Percentiles rank a stretch among this genome's conserved stretches.
Evolutionary conservation across 208 protist genomes (phyloP).

Genomic region (Leishmania gerbilli): DNA sequence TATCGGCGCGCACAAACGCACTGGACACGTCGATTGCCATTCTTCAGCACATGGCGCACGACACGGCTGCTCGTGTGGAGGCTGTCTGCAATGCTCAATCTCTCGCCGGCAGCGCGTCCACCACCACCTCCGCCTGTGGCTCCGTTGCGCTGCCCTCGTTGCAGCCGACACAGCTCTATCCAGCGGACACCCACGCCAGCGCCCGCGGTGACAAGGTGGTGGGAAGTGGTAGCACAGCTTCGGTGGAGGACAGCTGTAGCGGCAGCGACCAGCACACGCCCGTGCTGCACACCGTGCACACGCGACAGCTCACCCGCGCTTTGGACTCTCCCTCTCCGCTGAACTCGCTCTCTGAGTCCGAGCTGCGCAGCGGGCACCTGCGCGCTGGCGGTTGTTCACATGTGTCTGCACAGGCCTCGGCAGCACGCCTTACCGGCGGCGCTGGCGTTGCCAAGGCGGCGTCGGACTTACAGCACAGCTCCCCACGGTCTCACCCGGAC

Average conservation of each 20-base stretch:
- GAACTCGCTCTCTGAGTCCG: constrained; percentile 31
- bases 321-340: constrained; percentile 8
- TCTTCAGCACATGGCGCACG: constrained; percentile 51
- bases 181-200: background rate
- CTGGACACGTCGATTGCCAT: constrained; percentile 52
- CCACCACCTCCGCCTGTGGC: background rate
- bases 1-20: constrained; percentile 14
- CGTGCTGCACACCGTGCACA: constrained; percentile 5
- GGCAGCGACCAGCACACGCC: constrained; percentile 1
- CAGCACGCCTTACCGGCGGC: too few relatives aligned
- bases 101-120: background rate
- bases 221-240: background rate
- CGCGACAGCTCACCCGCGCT: background rate
- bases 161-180: background rate
- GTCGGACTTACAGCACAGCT: background rate
- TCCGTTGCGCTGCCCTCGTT: background rate
- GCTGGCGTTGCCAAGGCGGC: background rate
- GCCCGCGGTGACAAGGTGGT: background rate
- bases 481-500: background rate
- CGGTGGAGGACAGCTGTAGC: background rate
- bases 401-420: background rate
- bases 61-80: constrained; percentile 38
- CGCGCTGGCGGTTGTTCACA: constrained; percentile 4
- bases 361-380: constrained; percentile 26
- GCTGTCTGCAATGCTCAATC: constrained; percentile 8